Conservation (phyloP, 2,329 filamentous ascomycete genomes). For the Mollisiaceae sp. region DNA sequence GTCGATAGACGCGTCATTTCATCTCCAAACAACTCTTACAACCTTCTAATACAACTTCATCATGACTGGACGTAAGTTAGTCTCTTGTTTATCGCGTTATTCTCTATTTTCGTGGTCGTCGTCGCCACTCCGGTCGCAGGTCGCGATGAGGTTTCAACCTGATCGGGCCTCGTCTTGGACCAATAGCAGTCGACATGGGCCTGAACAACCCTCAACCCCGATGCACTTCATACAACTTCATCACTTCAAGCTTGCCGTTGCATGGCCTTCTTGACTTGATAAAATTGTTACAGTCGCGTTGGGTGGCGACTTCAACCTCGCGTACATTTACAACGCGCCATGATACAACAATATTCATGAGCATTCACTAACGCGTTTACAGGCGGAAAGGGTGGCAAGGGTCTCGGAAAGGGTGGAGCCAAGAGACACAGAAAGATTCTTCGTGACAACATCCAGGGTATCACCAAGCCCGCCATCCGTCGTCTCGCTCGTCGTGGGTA, state of each 20-base stretch:
- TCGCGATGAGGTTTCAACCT: neutral
- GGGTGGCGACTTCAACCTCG: neutral
- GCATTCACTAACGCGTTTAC: slow-evolving; percentile 29
- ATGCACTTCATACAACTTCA: slow-evolving; percentile 1
- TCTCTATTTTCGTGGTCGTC: neutral
- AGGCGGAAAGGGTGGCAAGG: slow-evolving; percentile 77
- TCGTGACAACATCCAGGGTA: slow-evolving; percentile 99
- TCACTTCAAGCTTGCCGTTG: neutral
- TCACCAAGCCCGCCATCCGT: slow-evolving; percentile 97
- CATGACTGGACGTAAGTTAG: slow-evolving; percentile 75
- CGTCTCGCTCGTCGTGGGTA: slow-evolving; percentile 94
- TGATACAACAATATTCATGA: slow-evolving; percentile 46
- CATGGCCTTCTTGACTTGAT: neutral
- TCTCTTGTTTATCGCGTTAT: slow-evolving; percentile 20
- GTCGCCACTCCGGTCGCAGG: slow-evolving; percentile 3
- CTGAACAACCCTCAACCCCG: neutral
- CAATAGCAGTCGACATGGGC: neutral
- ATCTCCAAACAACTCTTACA: slow-evolving; percentile 42
- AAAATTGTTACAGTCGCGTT: neutral
- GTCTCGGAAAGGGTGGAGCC: slow-evolving; percentile 96
- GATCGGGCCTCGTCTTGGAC: neutral
- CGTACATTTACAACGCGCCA: neutral
- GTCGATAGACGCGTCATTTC: slow-evolving; percentile 37
- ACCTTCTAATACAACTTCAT: slow-evolving; percentile 49
- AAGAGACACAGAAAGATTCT: slow-evolving; percentile 99